Percentiles rank a stretch among this genome's conserved stretches.
These are phyloP conservation scores for Amylocystis lapponica DNA, from an alignment of 768 basidiomycete genomes.

Conservation along the genomic window DNA sequence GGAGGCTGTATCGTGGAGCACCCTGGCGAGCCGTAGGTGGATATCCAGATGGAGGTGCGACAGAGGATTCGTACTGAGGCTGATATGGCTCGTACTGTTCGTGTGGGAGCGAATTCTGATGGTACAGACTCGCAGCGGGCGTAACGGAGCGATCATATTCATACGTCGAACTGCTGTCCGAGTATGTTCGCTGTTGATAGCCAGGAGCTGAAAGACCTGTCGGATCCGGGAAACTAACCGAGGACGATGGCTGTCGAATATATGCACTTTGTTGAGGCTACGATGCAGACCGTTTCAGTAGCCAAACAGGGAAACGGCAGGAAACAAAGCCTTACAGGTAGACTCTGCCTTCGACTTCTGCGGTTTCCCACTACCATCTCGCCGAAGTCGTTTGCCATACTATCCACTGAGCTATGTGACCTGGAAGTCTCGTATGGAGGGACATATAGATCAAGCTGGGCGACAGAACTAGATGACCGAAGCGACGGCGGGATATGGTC, in stretches of 20 bases:
- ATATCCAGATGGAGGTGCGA: conserved; percentile 29
- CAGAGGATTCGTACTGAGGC: conserved; percentile 38
- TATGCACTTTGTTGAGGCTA: conserved; percentile 16
- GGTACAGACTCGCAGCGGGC: conserved; percentile 28
- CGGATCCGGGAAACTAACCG: conserved; percentile 21
- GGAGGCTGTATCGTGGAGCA: conserved; percentile 63
- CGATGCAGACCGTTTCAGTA: neutral
- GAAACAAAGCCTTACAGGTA: conserved; percentile 17
- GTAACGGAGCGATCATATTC: conserved; percentile 35
- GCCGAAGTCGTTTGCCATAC: conserved; percentile 56
- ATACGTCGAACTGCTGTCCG: conserved; percentile 25
- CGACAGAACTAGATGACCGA: conserved; percentile 54
- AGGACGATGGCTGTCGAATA: conserved; percentile 24
- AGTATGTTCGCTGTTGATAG: conserved; percentile 33
- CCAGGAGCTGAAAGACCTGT: conserved; percentile 29
- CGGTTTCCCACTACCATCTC: conserved; percentile 49
- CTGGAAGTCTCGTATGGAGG: conserved; percentile 64
- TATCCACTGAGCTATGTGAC: conserved; percentile 36
- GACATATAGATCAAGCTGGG: conserved; percentile 62
- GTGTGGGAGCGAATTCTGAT: conserved; percentile 26
- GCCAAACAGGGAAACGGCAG: neutral
- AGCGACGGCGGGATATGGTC: conserved; percentile 59
- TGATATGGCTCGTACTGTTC: conserved; percentile 38
- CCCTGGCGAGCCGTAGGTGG: conserved; percentile 24
- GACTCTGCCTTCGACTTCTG: conserved; percentile 12